Evolutionary conservation across 1,284 basidiomycete species (phyloP), one percentile per base, ranked within the genome.

Genomic region (Ganoderma lucidum): DNA sequence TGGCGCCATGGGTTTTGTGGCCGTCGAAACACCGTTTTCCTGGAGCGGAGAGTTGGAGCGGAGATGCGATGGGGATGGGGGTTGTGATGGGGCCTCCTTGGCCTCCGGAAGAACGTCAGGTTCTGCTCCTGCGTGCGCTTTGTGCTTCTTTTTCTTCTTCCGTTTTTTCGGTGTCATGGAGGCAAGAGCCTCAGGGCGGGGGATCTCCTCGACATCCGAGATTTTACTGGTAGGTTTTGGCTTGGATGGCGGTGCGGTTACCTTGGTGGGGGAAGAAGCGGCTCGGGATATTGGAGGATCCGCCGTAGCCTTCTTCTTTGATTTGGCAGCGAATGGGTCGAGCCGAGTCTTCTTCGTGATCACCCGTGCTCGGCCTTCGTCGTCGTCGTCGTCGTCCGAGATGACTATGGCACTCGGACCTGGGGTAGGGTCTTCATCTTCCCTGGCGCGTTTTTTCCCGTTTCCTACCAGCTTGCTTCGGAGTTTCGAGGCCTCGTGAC

Each of bases 111-210:
- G 23, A 37, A 17, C 23, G 39, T 61, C 12, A 2, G 41, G 59
- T 14, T 67, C 45, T 61, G 63, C 68, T 23, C 37, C 56, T 12
- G 44, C 42, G 15, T 84, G 83, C 74, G 28, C 9, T 28, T 86
- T 91, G 81, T 87, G 89, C 73, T 85, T 86, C 74, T 85, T 87
- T 75, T 82, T 88, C 60, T 86, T 81, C 74, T 82, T 89, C 66
- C 87, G 86, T 74, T 84, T 90, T 76, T 81, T 86, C 71, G 78
- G 82, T 42, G 82, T 75, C 64, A 77, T 78, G 42, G 75, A 71
- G 9, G 67, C 69, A 10, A 37, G 23, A 10, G 8, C 61, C 5
- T 53, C 53, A n/a, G 39, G n/a, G 14, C 37, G 37, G 28, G 59
- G 14, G 15, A 61, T 61, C 59, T 61, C 59, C 59, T 61, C 59